Evolutionary conservation across 768 basidiomycete genomes (phyloP).

Genomic region (Tephrocybe sp.): DNA sequence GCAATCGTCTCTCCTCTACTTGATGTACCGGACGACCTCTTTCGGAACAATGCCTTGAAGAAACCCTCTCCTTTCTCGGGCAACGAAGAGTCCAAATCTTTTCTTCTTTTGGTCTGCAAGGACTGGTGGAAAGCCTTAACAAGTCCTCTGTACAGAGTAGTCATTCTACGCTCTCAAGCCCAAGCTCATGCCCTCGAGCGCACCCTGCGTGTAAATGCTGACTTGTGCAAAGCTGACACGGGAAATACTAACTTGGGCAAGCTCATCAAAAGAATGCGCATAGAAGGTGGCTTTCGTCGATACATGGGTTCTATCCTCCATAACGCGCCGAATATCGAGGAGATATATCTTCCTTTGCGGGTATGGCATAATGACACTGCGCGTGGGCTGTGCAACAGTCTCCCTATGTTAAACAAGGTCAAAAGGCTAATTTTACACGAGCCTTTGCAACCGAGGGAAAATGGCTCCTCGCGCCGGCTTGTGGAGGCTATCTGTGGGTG

Average conservation of each 20-base stretch:
- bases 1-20: neutral
- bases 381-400: neutral
- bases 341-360: neutral
- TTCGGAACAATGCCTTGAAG: neutral
- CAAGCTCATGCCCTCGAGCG: conserved; percentile 18
- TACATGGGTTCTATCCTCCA: neutral
- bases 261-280: conserved; percentile 19
- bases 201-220: conserved; percentile 8
- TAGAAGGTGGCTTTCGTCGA: conserved; percentile 17
- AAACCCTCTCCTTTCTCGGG: neutral
- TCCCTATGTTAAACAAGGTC: neutral
- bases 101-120: conserved; percentile 14
- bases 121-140: conserved; percentile 19
- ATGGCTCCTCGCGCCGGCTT: neutral
- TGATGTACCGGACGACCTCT: neutral
- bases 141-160: conserved; percentile 18
- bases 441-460: neutral
- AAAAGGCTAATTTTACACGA: neutral
- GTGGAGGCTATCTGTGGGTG: too few species aligned
- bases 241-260: conserved; percentile 14
- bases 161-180: conserved; percentile 19
- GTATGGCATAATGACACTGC: neutral
- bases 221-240: conserved; percentile 15
- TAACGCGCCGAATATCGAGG: neutral
- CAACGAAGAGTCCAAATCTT: neutral